Conservation (phyloP, 139 green algal genomes). For the Ettlia oleoabundans region DNA sequence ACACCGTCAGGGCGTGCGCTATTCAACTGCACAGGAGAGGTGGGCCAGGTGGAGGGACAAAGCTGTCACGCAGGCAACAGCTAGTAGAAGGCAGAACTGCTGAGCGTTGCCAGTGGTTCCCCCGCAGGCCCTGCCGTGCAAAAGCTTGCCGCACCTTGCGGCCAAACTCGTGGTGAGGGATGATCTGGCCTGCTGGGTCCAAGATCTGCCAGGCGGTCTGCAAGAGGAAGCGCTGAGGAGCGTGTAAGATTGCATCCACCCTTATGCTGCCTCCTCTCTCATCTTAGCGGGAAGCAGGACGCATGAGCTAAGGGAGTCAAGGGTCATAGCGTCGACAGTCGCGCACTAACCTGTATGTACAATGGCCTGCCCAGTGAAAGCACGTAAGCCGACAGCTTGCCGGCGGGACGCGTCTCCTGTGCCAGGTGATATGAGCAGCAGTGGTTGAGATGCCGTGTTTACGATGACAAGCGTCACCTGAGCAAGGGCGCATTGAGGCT, state of each 20-base stretch:
- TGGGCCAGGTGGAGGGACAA: background rate
- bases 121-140: background rate
- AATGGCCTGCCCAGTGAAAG: background rate
- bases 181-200: slow-evolving; percentile 5
- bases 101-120: background rate
- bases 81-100: background rate
- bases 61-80: background rate
- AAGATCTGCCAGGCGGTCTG: slow-evolving; percentile 14
- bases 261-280: too few relatives aligned
- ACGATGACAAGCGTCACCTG: background rate
- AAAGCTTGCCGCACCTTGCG: background rate
- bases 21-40: slow-evolving; percentile 1
- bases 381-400: slow-evolving; percentile 20
- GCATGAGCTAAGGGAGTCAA: too few relatives aligned
- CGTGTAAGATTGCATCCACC: too few relatives aligned
- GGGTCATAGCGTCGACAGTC: too few relatives aligned
- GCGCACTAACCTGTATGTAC: slow-evolving; percentile 21
- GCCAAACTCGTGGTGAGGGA: background rate
- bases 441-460: background rate
- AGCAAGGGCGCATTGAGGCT: background rate
- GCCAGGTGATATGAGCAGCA: background rate
- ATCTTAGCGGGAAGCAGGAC: too few relatives aligned
- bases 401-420: background rate
- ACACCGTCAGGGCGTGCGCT: slow-evolving; percentile 21
- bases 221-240: background rate